Evolutionary conservation across 176 grass and related monocot species (phyloP).

Genomic region (Stipa capillata): DNA sequence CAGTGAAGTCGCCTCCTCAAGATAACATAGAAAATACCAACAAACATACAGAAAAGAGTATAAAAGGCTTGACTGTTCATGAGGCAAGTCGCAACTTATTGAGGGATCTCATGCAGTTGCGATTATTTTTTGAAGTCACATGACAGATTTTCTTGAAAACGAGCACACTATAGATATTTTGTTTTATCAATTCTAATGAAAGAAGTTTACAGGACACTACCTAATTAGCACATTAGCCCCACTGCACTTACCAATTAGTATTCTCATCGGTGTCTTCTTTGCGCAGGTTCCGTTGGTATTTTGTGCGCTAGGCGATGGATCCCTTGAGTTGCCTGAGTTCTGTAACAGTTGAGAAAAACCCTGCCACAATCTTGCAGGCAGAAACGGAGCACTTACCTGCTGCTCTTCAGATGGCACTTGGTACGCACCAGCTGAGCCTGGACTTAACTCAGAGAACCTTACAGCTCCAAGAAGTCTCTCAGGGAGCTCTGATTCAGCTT

Average conservation of each 20-base stretch:
- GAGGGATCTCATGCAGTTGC: not conserved
- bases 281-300: constrained; percentile 44
- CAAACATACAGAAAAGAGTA: too few relatives aligned
- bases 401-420: constrained; percentile 42
- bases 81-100: too few relatives aligned
- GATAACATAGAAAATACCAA: too few relatives aligned
- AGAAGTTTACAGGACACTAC: not conserved
- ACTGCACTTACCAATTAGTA: constrained; percentile 51
- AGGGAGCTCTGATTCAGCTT: constrained; percentile 82
- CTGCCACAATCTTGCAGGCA: constrained; percentile 55
- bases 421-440: constrained; percentile 55
- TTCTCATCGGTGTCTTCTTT: constrained; percentile 25
- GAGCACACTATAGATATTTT: not conserved
- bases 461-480: constrained; percentile 81
- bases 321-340: constrained; percentile 32
- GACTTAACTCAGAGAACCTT: constrained; percentile 76
- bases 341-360: constrained; percentile 61
- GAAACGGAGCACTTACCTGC: constrained; percentile 29
- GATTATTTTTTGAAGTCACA: not conserved
- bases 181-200: not conserved
- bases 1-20: too few relatives aligned
- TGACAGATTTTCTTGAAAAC: not conserved
- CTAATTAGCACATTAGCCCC: not conserved
- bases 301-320: constrained; percentile 17
- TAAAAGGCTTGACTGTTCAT: too few relatives aligned